phyloP scores from a whole-genome alignment of 2,329 filamentous ascomycete genomes.

The Colletotrichum navitas region DNA sequence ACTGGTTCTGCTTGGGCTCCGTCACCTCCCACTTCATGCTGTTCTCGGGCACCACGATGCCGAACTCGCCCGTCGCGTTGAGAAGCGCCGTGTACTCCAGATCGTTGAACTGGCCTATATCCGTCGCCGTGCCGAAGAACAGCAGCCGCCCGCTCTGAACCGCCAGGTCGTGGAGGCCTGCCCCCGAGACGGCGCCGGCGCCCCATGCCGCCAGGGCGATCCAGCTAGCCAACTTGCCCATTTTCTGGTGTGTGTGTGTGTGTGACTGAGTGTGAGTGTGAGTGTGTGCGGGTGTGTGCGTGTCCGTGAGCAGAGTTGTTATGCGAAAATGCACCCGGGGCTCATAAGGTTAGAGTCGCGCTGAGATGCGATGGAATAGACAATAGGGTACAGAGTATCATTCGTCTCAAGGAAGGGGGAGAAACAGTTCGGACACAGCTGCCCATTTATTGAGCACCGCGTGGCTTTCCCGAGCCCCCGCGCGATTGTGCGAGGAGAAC shows the following conservation, averaged over 20 bases:
- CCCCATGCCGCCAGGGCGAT: neutral
- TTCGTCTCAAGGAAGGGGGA: slow-evolving; percentile 2
- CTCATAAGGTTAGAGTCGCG: neutral
- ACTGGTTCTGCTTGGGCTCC: slow-evolving; percentile 68
- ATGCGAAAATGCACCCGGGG: neutral
- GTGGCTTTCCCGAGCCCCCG: neutral
- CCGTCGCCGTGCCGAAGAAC: slow-evolving; percentile 75
- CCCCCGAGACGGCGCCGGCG: slow-evolving; percentile 43
- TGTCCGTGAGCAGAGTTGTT: neutral
- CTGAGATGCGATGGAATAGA: slow-evolving; percentile 3
- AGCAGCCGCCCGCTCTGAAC: slow-evolving; percentile 65
- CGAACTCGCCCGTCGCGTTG: slow-evolving; percentile 67
- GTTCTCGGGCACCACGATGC: slow-evolving; percentile 72
- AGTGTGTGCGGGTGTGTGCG: neutral
- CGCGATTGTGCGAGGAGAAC: neutral
- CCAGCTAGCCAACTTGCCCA: slow-evolving; percentile 7
- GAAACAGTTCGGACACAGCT: slow-evolving; percentile 1
- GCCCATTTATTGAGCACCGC: neutral
- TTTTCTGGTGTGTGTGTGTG: neutral
- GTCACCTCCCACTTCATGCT: slow-evolving; percentile 71
- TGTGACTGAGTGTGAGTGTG: neutral
- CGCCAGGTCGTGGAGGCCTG: slow-evolving; percentile 61
- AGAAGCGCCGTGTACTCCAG: slow-evolving; percentile 66
- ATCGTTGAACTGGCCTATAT: slow-evolving; percentile 61
- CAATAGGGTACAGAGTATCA: neutral